A percentile compares a stretch with the other conserved stretches of the same genome.
Conservation (phyloP, 306 rosid species). For the Calophaca sinica region DNA sequence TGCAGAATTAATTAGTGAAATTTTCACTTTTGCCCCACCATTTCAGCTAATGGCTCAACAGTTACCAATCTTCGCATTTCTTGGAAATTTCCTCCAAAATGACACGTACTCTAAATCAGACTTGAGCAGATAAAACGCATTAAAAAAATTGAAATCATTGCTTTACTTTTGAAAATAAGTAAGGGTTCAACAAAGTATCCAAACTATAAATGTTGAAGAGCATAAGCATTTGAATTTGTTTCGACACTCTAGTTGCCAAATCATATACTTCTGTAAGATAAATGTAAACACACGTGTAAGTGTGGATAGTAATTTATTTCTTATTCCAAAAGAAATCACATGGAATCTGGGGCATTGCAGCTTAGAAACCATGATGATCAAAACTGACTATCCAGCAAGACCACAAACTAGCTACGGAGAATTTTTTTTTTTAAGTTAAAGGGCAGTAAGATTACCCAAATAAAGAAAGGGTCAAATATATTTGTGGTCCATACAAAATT, state of each 20-base stretch:
- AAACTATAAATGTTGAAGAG: not conserved
- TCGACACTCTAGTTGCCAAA: not conserved
- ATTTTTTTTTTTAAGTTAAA: too few species aligned
- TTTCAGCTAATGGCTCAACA: too few species aligned
- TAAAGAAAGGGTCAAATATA: too few species aligned
- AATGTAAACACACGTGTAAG: not conserved
- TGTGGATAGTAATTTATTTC: too few species aligned
- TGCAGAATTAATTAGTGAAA: too few species aligned
- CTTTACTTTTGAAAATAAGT: not conserved
- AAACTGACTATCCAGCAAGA: too few species aligned
- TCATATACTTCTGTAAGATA: not conserved
- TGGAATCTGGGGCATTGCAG: not conserved
- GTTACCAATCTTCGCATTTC: not conserved
- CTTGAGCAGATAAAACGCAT: constrained; percentile 5
- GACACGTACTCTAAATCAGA: too few species aligned
- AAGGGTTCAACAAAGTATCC: not conserved
- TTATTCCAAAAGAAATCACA: not conserved
- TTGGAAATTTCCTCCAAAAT: not conserved
- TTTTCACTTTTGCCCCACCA: too few species aligned
- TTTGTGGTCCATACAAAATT: too few species aligned
- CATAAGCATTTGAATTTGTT: constrained; percentile 6
- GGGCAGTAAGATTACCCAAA: too few species aligned
- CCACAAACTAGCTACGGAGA: too few species aligned
- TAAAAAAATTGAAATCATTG: not conserved
- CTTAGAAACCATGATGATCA: not conserved